Evolutionary conservation across 768 basidiomycete genomes (phyloP), one percentile per base, ranked within the genome.

Genomic region (Calocybe indica): DNA sequence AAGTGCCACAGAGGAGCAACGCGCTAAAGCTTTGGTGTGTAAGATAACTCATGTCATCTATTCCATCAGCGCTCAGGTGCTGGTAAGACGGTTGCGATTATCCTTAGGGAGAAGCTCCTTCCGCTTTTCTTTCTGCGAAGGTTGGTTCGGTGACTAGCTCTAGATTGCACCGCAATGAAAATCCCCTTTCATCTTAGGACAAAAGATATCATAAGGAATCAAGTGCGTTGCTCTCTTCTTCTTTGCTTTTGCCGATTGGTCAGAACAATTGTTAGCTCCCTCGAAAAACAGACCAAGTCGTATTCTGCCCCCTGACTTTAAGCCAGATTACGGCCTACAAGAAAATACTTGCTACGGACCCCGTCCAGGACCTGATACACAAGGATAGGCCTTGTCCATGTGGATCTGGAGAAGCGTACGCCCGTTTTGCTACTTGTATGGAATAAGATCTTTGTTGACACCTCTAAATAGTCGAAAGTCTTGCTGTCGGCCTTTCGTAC

Each of bases 281-380:
- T 1, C 73, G 74, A 51, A 99, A 99, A 70, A 76, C 76, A 0
- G 95, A 99, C 55, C 73, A 92, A 58, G 88, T 97, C 10, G 91
- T 96, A 5, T 95, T 97, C 58, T 99, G 95, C 58, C 94, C 92
- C 11, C 67, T 98, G 42, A 88, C 88, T 0, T 49, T 68, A 0
- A 72, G 67, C 33, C 94, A 96, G 64, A 76, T 82, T 29, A 59
- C 63, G 11, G 88, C 83, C 1, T 95, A 96, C 63, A 85, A 80
- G 54, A 73, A 75, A 5, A 72, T 94, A 32, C 67, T 94, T 15
- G 64, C 63, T n/a, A 79, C 76, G 55, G 70, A 73, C 5, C 72
- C 79, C 5, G 78, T 96, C 7, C 81, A 88, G 57, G 82, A 84
- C 51, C 67, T 96, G 43, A 65, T 92, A 14, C 70, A 69, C 12